Percentiles rank a stretch among this genome's conserved stretches.
Conservation (phyloP, 345 rosid species). For the Carallia brachiata region DNA sequence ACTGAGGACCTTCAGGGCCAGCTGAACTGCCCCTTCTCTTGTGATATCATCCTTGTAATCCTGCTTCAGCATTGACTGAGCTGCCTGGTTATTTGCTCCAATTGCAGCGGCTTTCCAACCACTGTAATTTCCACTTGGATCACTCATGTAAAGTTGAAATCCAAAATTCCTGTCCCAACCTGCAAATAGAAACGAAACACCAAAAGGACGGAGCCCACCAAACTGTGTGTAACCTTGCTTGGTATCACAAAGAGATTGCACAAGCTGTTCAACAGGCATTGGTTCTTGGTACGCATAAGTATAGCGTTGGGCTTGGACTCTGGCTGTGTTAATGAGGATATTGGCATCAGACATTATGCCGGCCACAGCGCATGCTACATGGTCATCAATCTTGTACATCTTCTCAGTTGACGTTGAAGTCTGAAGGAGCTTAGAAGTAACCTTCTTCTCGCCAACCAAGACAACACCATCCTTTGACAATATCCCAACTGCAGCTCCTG, state of each 20-base stretch:
- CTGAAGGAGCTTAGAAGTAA: conserved; percentile 90
- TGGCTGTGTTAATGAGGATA: conserved; percentile 84
- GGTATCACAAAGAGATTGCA: conserved; percentile 91
- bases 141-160: conserved; percentile 92
- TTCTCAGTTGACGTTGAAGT: conserved; percentile 86
- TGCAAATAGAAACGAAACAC: conserved; percentile 89
- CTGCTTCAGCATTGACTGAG: conserved; percentile 94
- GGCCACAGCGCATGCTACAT: conserved; percentile 92
- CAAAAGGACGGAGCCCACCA: conserved; percentile 95
- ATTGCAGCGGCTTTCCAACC: conserved; percentile 97
- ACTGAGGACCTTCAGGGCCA: conserved; percentile 86
- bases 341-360: conserved; percentile 99
- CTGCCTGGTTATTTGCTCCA: conserved; percentile 96
- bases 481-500: conserved; percentile 90
- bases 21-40: conserved; percentile 86
- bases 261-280: conserved; percentile 95
- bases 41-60: conserved; percentile 88
- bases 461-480: conserved; percentile 88
- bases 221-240: conserved; percentile 96
- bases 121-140: conserved; percentile 91
- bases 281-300: conserved; percentile 89
- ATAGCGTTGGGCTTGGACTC: conserved; percentile 93
- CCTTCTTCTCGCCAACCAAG: conserved; percentile 95
- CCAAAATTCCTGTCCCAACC: conserved; percentile 96
- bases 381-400: conserved; percentile 98